phyloP scores from a whole-genome alignment of 805 yeast species.

The Pichia phayaonensis region DNA sequence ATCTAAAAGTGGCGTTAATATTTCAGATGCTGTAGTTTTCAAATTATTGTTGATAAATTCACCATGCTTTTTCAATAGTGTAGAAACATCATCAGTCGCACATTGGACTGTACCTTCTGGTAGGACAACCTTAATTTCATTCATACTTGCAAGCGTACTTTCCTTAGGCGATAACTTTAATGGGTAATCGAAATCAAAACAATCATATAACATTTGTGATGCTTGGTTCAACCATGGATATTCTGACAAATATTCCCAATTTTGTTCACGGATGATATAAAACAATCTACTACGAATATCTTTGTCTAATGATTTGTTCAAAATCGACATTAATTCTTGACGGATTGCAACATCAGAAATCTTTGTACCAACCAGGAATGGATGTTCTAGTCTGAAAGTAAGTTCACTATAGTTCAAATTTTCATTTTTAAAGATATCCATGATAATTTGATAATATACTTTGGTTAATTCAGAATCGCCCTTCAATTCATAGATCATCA shows the following conservation, averaged over 20 bases:
- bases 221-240: slow-evolving; percentile 95
- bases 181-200: slow-evolving; percentile 48
- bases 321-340: slow-evolving; percentile 66
- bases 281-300: slow-evolving; percentile 72
- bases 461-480: slow-evolving; percentile 75
- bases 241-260: slow-evolving; percentile 93
- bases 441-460: slow-evolving; percentile 76
- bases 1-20: slow-evolving; percentile 67
- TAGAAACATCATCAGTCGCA: slow-evolving; percentile 10
- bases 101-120: slow-evolving; percentile 14
- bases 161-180: slow-evolving; percentile 42
- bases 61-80: slow-evolving; percentile 19
- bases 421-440: slow-evolving; percentile 79
- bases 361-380: slow-evolving; percentile 90
- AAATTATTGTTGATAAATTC: slow-evolving; percentile 19
- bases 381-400: slow-evolving; percentile 92
- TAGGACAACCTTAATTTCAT: slow-evolving; percentile 33
- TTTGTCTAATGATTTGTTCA: slow-evolving; percentile 69
- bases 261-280: slow-evolving; percentile 89
- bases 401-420: slow-evolving; percentile 75
- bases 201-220: slow-evolving; percentile 72
- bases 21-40: slow-evolving; percentile 45
- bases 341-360: slow-evolving; percentile 70
- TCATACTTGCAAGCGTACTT: slow-evolving; percentile 45
- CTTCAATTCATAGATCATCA: slow-evolving; percentile 86